Base-by-base conservation (phyloP, 176 grass and related monocot genomes). In the Paspalum vaginatum region DNA sequence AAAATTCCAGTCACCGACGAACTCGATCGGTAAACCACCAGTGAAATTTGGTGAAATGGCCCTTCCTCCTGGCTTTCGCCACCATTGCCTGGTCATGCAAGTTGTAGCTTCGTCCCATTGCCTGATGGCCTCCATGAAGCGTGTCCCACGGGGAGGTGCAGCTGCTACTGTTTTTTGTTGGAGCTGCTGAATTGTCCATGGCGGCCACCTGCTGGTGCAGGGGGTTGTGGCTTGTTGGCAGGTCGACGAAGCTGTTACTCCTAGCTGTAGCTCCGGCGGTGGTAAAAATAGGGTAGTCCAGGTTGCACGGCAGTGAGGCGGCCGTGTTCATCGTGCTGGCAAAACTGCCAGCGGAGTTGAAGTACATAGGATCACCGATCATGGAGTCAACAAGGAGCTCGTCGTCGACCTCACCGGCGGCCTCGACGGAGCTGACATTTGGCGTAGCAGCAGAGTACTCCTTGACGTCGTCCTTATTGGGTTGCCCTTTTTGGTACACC, bases 21-120 rank as follows among this genome's bases (percentile, higher is more conserved):
- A 4, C 0, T 0, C 7, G 43, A 9, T 38, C 2, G 45, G 70
- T 20, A 69, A 74, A 48, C 70, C 55, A 55, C 1, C 40, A 1
- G 27, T 27, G 11, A 56, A 57, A 53, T 76, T 32, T n/a, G 61
- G 51, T 37, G 32, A 18, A 3, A 4, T 12, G 1, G 52, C 7
- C 51, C 11, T 22, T n/a, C 2, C 77, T 0, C 56, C 48, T 42
- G 52, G 82, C 77, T 85, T 55, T 71, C 38, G 11, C n/a, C 82
- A 72, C 61, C 64, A 46, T 53, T 61, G 76, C 76, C 87, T 88
- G 85, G 48, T 87, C 68, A 15, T 74, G 82, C 51, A 74, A 58
- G 71, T 5, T 71, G 83, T 80, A 76, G 83, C 49, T 76, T n/a
- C n/a, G n/a, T n/a, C n/a, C n/a, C n/a, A n/a, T n/a, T n/a, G n/a